A percentile compares a stretch with the other conserved stretches of the same genome.
Evolutionary conservation across 1,139 yeast species (phyloP).

Genomic region (Candida tropicalis): DNA sequence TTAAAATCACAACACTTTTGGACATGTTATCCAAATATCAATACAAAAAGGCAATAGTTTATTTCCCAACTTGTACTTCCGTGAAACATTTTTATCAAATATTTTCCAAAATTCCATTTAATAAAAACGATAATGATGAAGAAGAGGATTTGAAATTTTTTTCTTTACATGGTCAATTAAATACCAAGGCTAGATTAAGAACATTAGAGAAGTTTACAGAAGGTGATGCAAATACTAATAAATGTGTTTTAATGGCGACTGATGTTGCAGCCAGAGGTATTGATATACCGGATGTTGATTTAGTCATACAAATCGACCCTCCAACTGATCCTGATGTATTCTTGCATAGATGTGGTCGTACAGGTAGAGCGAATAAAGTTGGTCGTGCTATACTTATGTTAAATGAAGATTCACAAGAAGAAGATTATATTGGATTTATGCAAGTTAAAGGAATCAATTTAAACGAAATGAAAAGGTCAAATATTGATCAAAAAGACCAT

Average conservation of each 20-base stretch:
- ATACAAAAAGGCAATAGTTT: conserved; percentile 79
- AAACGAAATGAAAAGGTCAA: conserved; percentile 37
- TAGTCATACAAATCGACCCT: conserved; percentile 86
- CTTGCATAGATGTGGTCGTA: conserved; percentile 88
- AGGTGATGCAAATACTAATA: conserved; percentile 40
- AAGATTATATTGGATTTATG: conserved; percentile 80
- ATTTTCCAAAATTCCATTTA: conserved; percentile 31
- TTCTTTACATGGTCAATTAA: conserved; percentile 85
- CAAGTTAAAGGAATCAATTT: conserved; percentile 68
- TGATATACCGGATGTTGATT: conserved; percentile 89
- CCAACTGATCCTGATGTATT: conserved; percentile 90
- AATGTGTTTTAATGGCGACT: conserved; percentile 73
- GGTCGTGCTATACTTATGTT: conserved; percentile 81
- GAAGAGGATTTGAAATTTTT: conserved; percentile 44
- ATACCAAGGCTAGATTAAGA: conserved; percentile 71
- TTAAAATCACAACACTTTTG: conserved; percentile 61
- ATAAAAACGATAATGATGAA: conserved; percentile 20
- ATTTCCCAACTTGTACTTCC: conserved; percentile 86
- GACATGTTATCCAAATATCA: conserved; percentile 54
- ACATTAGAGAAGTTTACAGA: conserved; percentile 64
- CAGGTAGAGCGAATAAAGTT: conserved; percentile 84
- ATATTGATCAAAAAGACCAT: conserved; percentile 22
- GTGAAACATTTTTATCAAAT: conserved; percentile 76
- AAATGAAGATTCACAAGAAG: conserved; percentile 69
- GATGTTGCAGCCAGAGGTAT: conserved; percentile 94